Evolutionary conservation across 2,329 filamentous ascomycete genomes (phyloP), one percentile per base, ranked within the genome.

Genomic region (Calonectria ilicicola): DNA sequence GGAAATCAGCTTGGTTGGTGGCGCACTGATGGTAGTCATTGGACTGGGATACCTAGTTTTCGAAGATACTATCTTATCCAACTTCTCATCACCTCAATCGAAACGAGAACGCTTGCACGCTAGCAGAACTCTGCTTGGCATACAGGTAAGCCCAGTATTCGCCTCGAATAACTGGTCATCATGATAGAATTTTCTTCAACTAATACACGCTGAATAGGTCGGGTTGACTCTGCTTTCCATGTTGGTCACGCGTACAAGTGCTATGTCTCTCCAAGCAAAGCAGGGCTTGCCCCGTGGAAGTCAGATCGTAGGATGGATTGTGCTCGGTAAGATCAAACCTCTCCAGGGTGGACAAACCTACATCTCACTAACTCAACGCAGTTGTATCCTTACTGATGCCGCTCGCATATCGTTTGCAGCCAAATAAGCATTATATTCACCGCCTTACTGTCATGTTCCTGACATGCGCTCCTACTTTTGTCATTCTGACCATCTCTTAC

Each of bases 401-500:
- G 3, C 89, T 97, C 75, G 87, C 93, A n/a, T 94, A 98, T 83
- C 91, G 93, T 26, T 80, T 97, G 2, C 92, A 94, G 75, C 93
- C 95, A 1, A 97, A 95, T 82, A 93, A 89, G 77, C 93, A 98
- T 84, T 98, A 98, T 83, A 90, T 98, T 77, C 96, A 98, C 83
- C 93, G 96, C 27, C 87, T 99, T 5, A 89, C 96, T 76, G 91
- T 98, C 78, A 92, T 98, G 67, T 99, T 98, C 86, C 88, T 99
- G 62, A 94, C 96, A 6, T 98, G 97, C 82, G 94, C 96, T 0
- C 97, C 97, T 0, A 93, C 94, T 1, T 99, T 98, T 84, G 93
- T 99, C 81, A 96, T 99, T 80, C 91, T 99, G 64, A 98, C 96
- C 9, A 98, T 98, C 78, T 98, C 96, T 0, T 99, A 98, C 85